These are phyloP conservation scores for Pseudogymnoascus sp. DNA, from an alignment of 2,329 filamentous ascomycete species.

Conservation along the genomic window DNA sequence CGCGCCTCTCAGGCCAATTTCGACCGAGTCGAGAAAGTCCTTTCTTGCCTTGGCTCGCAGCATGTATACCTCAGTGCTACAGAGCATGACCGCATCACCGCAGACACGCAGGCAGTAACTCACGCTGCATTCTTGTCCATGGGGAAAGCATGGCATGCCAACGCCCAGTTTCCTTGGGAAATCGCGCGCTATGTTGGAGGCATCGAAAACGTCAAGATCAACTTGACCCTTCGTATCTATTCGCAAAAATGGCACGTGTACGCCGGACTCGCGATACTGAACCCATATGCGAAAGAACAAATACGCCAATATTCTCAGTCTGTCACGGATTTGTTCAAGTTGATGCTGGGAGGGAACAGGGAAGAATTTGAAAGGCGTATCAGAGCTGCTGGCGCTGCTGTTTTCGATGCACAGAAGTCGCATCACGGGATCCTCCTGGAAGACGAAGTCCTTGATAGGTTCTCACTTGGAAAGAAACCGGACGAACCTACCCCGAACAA, in stretches of 20 bases:
- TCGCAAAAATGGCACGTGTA: constrained; percentile 99
- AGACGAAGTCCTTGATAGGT: constrained; percentile 78
- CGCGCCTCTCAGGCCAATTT: constrained; percentile 72
- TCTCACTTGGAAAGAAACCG: constrained; percentile 65
- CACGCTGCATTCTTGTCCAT: constrained; percentile 95
- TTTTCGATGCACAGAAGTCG: constrained; percentile 48
- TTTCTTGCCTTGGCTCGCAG: constrained; percentile 76
- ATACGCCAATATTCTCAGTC: constrained; percentile 89
- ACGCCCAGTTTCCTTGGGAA: constrained; percentile 95
- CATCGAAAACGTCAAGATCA: constrained; percentile 99
- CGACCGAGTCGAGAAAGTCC: constrained; percentile 67
- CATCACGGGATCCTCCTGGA: constrained; percentile 61
- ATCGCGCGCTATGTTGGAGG: constrained; percentile 90
- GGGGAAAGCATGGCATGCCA: constrained; percentile 96
- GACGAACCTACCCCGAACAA: constrained; percentile 67
- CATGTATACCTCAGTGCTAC: constrained; percentile 79
- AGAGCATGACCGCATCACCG: constrained; percentile 92
- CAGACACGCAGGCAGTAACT: constrained; percentile 95
- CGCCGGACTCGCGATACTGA: constrained; percentile 91
- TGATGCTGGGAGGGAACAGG: constrained; percentile 82
- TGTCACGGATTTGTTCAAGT: constrained; percentile 89
- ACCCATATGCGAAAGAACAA: constrained; percentile 83
- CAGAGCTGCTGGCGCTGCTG: constrained; percentile 66
- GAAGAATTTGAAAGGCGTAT: constrained; percentile 68
- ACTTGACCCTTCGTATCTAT: constrained; percentile 94